Base-by-base conservation (phyloP, 495 filamentous ascomycete species). In the Aspergillus ellipticus region DNA sequence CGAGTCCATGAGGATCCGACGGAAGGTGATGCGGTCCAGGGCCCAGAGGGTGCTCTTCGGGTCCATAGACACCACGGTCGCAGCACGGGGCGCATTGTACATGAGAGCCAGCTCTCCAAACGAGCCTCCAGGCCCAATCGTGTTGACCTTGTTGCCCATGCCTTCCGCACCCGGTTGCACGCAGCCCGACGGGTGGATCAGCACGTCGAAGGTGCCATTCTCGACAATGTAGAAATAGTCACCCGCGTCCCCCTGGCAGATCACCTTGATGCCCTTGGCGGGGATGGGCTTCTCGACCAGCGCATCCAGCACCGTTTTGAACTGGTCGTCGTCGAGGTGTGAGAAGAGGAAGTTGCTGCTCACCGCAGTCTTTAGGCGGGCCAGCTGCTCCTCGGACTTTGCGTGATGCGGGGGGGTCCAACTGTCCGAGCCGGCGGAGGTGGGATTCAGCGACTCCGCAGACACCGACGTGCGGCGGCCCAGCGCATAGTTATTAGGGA, bases 211-310 rank as follows among this genome's bases (percentile, higher is more conserved):
- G 16, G 79, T 77, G 26, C 94, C 94, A 43, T 86, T 85, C 69
- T 98, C 94, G 54, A 97, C 91, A 43, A 98, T 86, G 68, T 98
- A 98, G 73, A 98, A 98, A 78, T 89, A 97, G 67, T 98, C 94
- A 17, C 94, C 94, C 0, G 90, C 88, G 64, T 97, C 94, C 21
- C 94, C 94, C 78, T 98, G 94, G 20, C 85, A 88, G 63, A 98
- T 97, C 53, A 98, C 90, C 74, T 96, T 96, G 72, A 96, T 96
- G 60, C 84, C 93, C 75, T 92, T 95, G 55, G 91, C 88, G 0
- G 94, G 94, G 42, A 98, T 93, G 4, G 89, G 88, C 73, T 97
- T 97, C 72, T 98, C 94, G 51, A 95, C 86, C 46, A 98, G 75
- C 5, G 94, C 94, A 43, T 92, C 89, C 35, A 98, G 81, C 35